Conservation (phyloP, 164 flowering plant species). For the Piper betle region DNA sequence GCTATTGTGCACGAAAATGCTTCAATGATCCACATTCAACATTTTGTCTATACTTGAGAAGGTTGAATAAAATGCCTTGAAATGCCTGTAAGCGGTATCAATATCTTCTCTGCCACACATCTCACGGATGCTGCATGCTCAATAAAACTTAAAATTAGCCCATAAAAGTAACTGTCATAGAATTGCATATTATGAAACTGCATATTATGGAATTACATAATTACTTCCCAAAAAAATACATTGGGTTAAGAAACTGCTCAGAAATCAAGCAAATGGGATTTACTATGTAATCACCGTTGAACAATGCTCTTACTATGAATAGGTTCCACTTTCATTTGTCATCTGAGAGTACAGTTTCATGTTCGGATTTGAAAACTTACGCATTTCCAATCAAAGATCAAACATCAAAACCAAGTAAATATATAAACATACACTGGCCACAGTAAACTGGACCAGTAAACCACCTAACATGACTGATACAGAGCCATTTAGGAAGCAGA, state of each 20-base stretch:
- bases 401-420: not conserved
- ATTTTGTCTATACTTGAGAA: conserved; percentile 75
- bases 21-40: conserved; percentile 40
- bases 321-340: not conserved
- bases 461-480: no score
- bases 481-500: no score
- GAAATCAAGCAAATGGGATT: no score
- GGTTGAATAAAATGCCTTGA: conserved; percentile 68
- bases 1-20: not conserved
- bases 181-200: no score
- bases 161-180: not conserved
- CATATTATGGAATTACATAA: no score
- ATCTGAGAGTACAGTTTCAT: not conserved
- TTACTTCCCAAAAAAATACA: no score
- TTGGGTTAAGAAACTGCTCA: no score
- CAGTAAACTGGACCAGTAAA: no score
- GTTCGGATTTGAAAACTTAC: not conserved
- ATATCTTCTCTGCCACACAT: conserved; percentile 84
- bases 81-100: conserved; percentile 77
- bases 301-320: no score
- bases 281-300: no score
- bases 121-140: conserved; percentile 62
- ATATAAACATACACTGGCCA: no score
- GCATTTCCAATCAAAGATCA: not conserved
- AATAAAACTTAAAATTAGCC: not conserved